Percentiles rank a stretch among this genome's conserved stretches.
Evolutionary conservation across 2,329 filamentous ascomycete genomes (phyloP).

Genomic region (Botrytis pseudocinerea): DNA sequence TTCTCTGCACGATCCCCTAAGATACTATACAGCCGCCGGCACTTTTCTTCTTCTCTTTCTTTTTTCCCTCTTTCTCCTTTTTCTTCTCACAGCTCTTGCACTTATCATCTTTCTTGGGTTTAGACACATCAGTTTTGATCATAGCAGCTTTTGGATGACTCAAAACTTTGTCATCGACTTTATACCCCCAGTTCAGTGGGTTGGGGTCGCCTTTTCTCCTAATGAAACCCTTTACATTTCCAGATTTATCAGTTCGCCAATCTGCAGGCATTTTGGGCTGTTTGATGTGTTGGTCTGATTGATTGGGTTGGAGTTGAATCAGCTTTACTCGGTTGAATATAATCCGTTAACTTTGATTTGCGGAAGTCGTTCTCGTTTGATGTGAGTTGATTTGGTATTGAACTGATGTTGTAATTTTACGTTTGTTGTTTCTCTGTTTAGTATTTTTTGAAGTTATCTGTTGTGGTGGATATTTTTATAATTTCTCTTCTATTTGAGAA

Average conservation of each 20-base stretch:
- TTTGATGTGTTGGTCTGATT: background rate
- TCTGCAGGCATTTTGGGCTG: background rate
- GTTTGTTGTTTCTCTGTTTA: background rate
- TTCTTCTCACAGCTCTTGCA: conserved; percentile 1
- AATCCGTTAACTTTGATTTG: background rate
- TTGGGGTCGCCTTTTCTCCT: conserved; percentile 11
- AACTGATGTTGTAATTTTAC: background rate
- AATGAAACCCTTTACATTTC: background rate
- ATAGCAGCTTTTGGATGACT: background rate
- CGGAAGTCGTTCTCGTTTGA: background rate
- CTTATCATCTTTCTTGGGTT: background rate
- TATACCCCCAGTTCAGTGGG: conserved; percentile 6
- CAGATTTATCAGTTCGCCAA: conserved; percentile 1
- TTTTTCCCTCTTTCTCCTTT: background rate
- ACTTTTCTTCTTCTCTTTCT: background rate
- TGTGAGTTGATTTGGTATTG: background rate
- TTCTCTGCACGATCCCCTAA: background rate
- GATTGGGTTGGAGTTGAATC: background rate
- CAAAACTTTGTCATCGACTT: background rate
- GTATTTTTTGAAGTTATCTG: background rate
- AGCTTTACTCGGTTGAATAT: background rate
- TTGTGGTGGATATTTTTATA: background rate
- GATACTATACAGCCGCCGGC: background rate
- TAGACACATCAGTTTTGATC: background rate
- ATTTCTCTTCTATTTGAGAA: background rate